Conservation (phyloP, 345 rosid species). For the Dipteronia dyeriana region DNA sequence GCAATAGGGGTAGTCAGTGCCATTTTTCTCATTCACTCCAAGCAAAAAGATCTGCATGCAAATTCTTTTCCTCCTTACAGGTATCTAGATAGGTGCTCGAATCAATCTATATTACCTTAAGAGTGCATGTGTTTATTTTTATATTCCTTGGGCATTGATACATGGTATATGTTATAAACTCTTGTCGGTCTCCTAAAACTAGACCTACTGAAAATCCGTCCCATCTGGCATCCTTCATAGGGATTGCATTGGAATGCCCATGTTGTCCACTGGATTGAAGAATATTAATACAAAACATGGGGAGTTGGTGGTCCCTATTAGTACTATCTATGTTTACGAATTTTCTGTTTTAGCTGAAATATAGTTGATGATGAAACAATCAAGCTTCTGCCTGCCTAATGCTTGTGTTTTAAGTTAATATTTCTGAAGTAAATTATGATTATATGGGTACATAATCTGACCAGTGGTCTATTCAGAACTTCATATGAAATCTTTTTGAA, state of each 20-base stretch:
- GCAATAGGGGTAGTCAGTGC: conserved; percentile 74
- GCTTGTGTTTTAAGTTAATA: neutral
- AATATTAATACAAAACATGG: neutral
- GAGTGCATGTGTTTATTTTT: neutral
- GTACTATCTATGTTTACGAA: neutral
- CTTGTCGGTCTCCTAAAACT: neutral
- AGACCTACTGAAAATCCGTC: neutral
- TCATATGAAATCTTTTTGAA: neutral
- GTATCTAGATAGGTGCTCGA: conserved; percentile 31
- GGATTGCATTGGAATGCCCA: neutral
- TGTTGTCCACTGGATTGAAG: neutral
- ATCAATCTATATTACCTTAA: conserved; percentile 1
- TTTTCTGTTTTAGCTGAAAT: neutral
- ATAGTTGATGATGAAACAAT: neutral
- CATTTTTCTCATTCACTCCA: conserved; percentile 68
- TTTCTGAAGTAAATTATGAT: neutral
- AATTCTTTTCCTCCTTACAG: conserved; percentile 67
- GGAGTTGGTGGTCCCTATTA: neutral
- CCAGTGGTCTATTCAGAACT: neutral
- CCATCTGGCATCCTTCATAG: conserved; percentile 6
- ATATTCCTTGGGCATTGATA: neutral
- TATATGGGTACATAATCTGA: neutral
- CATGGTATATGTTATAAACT: conserved; percentile 8
- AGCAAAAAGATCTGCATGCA: conserved; percentile 69
- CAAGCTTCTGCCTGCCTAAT: neutral